phyloP scores from a whole-genome alignment of 1,284 basidiomycete species.

The Malassezia caprae region DNA sequence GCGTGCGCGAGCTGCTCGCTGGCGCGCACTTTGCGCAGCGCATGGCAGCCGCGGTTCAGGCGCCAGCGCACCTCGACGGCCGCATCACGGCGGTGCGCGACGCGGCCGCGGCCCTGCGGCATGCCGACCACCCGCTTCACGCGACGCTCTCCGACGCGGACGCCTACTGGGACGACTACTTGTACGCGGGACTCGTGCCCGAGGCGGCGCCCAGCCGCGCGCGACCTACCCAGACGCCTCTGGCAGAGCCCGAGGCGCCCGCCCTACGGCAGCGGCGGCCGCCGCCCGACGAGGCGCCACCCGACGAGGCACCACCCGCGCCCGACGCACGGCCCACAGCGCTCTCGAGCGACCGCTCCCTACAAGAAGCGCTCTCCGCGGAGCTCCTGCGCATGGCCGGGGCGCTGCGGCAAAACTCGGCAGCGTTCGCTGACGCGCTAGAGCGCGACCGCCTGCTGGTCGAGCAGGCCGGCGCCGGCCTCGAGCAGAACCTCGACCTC shows the following conservation, averaged over 20 bases:
- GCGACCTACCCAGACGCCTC: neutral
- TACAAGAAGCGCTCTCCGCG: slow-evolving; percentile 40
- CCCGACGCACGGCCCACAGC: neutral
- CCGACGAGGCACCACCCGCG: neutral
- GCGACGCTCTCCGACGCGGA: neutral
- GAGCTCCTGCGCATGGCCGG: slow-evolving; percentile 46
- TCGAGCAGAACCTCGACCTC: slow-evolving; percentile 36
- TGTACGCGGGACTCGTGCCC: slow-evolving; percentile 9
- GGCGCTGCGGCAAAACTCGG: slow-evolving; percentile 35
- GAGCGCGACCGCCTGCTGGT: slow-evolving; percentile 42
- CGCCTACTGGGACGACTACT: slow-evolving; percentile 16
- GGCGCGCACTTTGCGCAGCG: slow-evolving; percentile 6
- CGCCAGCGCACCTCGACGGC: neutral
- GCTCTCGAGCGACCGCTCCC: slow-evolving; percentile 29
- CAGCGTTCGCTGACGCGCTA: slow-evolving; percentile 38
- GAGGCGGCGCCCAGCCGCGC: neutral
- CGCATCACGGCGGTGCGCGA: neutral
- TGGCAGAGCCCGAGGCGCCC: neutral
- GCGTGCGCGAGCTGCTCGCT: slow-evolving; percentile 4
- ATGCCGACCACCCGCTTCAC: neutral
- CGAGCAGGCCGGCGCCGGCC: slow-evolving; percentile 30
- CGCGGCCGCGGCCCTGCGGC: neutral
- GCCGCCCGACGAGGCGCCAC: neutral
- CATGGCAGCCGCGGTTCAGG: neutral
- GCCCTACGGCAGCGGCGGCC: slow-evolving; percentile 1